Percentiles rank a stretch among this genome's conserved stretches.
phyloP scores from a whole-genome alignment of 495 filamentous ascomycete genomes.

The Aspergillus bertholletiae region DNA sequence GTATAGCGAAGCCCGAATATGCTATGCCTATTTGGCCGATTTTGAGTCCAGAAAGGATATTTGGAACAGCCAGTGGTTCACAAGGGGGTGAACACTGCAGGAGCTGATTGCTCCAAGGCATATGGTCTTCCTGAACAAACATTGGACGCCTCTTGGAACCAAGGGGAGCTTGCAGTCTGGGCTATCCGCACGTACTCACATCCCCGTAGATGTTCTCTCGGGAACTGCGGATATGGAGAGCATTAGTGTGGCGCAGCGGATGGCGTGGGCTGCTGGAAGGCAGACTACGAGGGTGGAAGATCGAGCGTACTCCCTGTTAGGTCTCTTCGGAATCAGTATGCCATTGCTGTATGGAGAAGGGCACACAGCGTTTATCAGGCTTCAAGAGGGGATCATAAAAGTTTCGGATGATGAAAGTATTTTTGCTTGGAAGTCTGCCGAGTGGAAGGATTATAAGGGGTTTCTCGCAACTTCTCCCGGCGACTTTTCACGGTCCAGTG shows the following conservation, averaged over 20 bases:
- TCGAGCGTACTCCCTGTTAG: neutral
- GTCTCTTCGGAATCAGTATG: neutral
- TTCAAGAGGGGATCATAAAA: conserved; percentile 28
- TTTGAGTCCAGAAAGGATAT: conserved; percentile 1
- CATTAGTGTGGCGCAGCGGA: neutral
- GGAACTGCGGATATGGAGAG: neutral
- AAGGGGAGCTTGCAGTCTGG: conserved; percentile 5
- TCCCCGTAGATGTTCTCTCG: conserved; percentile 4
- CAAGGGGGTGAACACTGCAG: conserved; percentile 38
- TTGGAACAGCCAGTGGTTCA: conserved; percentile 29
- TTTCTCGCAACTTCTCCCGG: conserved; percentile 7
- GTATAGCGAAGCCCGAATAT: conserved; percentile 25
- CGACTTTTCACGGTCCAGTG: conserved; percentile 8
- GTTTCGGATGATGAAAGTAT: conserved; percentile 15
- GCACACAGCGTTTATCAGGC: conserved; percentile 24
- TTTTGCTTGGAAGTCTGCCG: conserved; percentile 17
- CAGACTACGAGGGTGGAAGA: neutral
- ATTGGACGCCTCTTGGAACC: conserved; percentile 20
- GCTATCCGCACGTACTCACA: conserved; percentile 16
- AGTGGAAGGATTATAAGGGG: neutral
- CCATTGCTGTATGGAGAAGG: conserved; percentile 34
- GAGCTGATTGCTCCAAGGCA: conserved; percentile 27
- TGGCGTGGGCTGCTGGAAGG: neutral
- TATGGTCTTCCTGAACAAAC: conserved; percentile 16
- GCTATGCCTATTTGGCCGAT: conserved; percentile 33